Evolutionary conservation across 192 early-diverging fungal species (phyloP), one percentile per base, ranked within the genome.

Genomic region (Dissophora ornata): DNA sequence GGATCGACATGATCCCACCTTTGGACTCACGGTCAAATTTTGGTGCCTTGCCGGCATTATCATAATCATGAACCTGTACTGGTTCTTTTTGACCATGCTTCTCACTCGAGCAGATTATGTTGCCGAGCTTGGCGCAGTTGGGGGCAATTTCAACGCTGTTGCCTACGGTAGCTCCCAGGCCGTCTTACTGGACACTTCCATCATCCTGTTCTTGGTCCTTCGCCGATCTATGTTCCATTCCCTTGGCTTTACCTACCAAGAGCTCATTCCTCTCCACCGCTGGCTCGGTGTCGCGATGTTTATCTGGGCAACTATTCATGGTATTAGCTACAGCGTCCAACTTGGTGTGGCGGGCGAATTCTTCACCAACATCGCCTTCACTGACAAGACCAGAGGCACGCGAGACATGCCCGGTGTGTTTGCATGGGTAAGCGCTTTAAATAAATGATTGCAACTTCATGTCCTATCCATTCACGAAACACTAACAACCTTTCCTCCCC

Each of bases 381-480:
- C 73, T 0, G 73, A 62, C 40, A 77, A 62, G 41, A 30, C 56
- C 25, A 33, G 73, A 34, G 73, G 73, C n/a, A 67, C 64, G 6
- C 73, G 63, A 24, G 45, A 77, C 34, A 77, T 77, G 73, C 73
- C 73, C 28, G 73, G 73, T 29, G 73, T 77, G 7, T 62, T 77
- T 51, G 44, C 65, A 42, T 77, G 64, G 73, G 73, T 77, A 67
- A 67, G 53, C 18, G 25, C 12, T 45, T 12, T 8, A 36, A 12
- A 16, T 2, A 15, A 33, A 4, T 41, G 2, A 3, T n/a, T n/a
- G n/a, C n/a, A n/a, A n/a, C n/a, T n/a, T n/a, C n/a, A n/a, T n/a
- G n/a, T n/a, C n/a, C n/a, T n/a, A n/a, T n/a, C n/a, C n/a, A n/a
- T n/a, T n/a, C n/a, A n/a, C n/a, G n/a, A n/a, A n/a, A n/a, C n/a